phyloP scores from a whole-genome alignment of 2,329 filamentous ascomycete genomes.

The Ramularia endophylla region DNA sequence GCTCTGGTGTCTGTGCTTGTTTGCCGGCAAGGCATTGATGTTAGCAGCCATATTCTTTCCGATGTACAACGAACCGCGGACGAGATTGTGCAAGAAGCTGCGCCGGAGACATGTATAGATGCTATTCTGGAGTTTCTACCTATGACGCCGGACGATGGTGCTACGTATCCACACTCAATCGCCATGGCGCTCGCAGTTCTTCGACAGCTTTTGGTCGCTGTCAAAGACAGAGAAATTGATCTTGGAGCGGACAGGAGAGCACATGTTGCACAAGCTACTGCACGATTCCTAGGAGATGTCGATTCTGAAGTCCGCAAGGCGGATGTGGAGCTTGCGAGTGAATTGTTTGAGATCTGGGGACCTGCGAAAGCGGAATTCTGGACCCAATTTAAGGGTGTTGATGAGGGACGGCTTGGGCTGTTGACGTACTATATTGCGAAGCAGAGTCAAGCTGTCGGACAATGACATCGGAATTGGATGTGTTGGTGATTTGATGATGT shows the following conservation, averaged over 20 bases:
- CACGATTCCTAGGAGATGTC: conserved; percentile 20
- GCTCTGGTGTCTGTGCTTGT: conserved; percentile 62
- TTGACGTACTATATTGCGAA: conserved; percentile 78
- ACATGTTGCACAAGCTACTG: conserved; percentile 22
- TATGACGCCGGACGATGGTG: conserved; percentile 21
- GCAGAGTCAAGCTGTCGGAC: conserved; percentile 35
- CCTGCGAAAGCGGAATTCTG: conserved; percentile 52
- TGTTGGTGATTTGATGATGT: no score
- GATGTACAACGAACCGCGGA: conserved; percentile 69
- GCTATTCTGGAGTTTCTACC: conserved; percentile 35
- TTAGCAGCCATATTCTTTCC: conserved; percentile 58
- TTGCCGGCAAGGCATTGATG: conserved; percentile 61
- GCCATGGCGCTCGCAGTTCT: conserved; percentile 59
- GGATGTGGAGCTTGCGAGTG: conserved; percentile 72
- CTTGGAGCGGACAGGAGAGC: conserved; percentile 17
- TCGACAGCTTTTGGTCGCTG: conserved; percentile 50
- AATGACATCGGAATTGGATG: no score
- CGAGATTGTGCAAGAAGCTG: conserved; percentile 62
- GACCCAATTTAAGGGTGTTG: conserved; percentile 54
- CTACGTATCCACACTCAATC: conserved; percentile 32
- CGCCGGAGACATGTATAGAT: conserved; percentile 44
- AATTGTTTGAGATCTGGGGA: conserved; percentile 49
- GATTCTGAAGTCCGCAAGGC: conserved; percentile 50
- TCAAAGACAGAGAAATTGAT: conserved; percentile 13
- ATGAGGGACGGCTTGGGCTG: conserved; percentile 68